A percentile compares a stretch with the other conserved stretches of the same genome.
phyloP scores from a whole-genome alignment of 2,329 filamentous ascomycete genomes.

The Phoma sp. region DNA sequence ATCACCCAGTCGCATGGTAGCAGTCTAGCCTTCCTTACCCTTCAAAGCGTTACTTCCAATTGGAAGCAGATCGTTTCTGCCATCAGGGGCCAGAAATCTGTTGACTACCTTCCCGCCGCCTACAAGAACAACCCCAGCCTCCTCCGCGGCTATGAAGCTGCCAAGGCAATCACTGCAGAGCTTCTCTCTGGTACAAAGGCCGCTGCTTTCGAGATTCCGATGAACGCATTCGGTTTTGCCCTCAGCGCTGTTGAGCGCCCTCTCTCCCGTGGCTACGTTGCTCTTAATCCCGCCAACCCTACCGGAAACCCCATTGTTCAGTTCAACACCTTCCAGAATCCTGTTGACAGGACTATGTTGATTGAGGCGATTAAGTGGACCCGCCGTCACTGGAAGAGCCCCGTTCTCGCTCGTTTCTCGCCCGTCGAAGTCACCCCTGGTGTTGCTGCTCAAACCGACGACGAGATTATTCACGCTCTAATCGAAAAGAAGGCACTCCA shows the following conservation, averaged over 20 bases:
- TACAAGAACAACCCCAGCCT: constrained; percentile 32
- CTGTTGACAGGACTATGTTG: constrained; percentile 46
- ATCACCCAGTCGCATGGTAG: constrained; percentile 33
- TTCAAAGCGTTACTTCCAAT: constrained; percentile 25
- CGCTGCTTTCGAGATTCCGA: constrained; percentile 42
- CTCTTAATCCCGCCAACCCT: constrained; percentile 45
- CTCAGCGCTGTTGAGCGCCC: constrained; percentile 30
- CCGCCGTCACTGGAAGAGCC: constrained; percentile 41
- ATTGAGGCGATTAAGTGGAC: constrained; percentile 45
- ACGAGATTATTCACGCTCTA: constrained; percentile 30
- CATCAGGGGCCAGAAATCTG: constrained; percentile 26
- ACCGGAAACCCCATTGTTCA: constrained; percentile 39
- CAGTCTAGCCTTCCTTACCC: constrained; percentile 29
- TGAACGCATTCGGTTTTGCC: constrained; percentile 31
- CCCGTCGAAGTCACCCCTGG: constrained; percentile 43
- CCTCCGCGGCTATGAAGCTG: constrained; percentile 26
- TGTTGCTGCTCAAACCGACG: constrained; percentile 22
- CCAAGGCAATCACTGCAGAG: constrained; percentile 28
- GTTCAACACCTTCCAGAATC: constrained; percentile 45
- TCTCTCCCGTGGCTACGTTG: constrained; percentile 47
- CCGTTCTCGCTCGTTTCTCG: constrained; percentile 38
- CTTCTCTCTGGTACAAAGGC: constrained; percentile 30
- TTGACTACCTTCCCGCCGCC: constrained; percentile 23
- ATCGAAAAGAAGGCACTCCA: constrained; percentile 20
- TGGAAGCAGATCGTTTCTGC: constrained; percentile 23